Evolutionary conservation across 148 eudicot genomes (phyloP).

Genomic region (Nepenthes gracilis): DNA sequence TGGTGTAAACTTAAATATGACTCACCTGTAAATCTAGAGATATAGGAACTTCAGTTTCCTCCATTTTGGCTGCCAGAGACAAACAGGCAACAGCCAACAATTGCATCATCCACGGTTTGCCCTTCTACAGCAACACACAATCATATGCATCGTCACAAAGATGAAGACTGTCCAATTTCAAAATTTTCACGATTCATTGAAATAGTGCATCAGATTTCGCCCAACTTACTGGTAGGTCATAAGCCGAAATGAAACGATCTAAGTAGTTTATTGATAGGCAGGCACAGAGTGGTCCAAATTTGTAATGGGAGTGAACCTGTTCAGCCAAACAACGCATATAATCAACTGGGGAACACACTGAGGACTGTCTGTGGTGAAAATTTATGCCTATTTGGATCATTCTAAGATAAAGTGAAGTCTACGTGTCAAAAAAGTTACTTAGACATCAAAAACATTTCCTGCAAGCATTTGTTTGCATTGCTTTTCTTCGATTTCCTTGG

Average conservation of each 20-base stretch:
- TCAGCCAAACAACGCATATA: slow-evolving; percentile 8
- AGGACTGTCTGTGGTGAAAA: too few relatives aligned
- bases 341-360: neutral
- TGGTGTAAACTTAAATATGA: neutral
- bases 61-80: slow-evolving; percentile 64
- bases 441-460: neutral
- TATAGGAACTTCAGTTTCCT: slow-evolving; percentile 57
- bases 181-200: neutral
- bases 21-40: slow-evolving; percentile 61
- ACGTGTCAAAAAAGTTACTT: neutral
- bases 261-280: slow-evolving; percentile 59
- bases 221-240: slow-evolving; percentile 52
- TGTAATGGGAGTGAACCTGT: slow-evolving; percentile 65
- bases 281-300: slow-evolving; percentile 63
- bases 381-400: neutral
- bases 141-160: neutral
- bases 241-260: slow-evolving; percentile 63
- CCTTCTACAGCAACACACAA: slow-evolving; percentile 23
- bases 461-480: neutral
- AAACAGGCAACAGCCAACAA: slow-evolving; percentile 72
- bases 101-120: slow-evolving; percentile 72
- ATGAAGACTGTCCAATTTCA: neutral
- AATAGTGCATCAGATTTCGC: neutral
- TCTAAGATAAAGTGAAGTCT: neutral
- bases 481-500: too few relatives aligned